Evolutionary conservation across 2,329 filamentous ascomycete species (phyloP), one percentile per base, ranked within the genome.

Genomic region (Elsinoe necatrix): DNA sequence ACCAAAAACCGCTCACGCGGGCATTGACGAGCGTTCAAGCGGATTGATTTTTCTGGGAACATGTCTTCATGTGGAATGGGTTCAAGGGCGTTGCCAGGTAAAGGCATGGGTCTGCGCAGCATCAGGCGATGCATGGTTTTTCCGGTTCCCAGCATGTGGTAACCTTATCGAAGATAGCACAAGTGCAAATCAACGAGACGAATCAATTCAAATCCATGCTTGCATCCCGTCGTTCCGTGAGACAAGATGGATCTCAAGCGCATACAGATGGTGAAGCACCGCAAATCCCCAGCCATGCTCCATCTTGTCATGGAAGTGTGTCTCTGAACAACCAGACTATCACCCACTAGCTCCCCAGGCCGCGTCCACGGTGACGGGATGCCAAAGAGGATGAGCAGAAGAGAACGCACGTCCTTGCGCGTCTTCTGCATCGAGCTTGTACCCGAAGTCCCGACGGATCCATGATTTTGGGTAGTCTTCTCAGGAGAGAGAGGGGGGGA

Each of bases 1-100:
- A 16, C 18, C n/a, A 29, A 29, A 25, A 42, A 25, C 39, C 43
- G 48, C 48, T 23, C 20, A 42, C 35, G 35, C 21, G 23, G 20
- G 18, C n/a, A 12, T 25, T 55, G 35, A 55, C n/a, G 20, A 42
- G 52, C 52, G 52, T 55, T 55, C 52, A 55, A 55, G 52, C 52
- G 52, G 39, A n/a, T 29, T 55, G n/a, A 18, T 43, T 55, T n/a
- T 55, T 34, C 12, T 52, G 29, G 34, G 18, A 14, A 39, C 20
- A 34, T 20, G 25, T 12, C 25, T 52, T 21, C 21, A 23, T 34
- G 29, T 12, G 21, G 4, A 37, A 39, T 35, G 31, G 29, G 9
- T 29, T n/a, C 27, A 21, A 23, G 18, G 48, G 29, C 29, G 29
- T 52, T 52, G 29, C 16, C 31, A 31, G 31, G 29, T 21, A 39